Evolutionary conservation across 192 early-diverging fungal species (phyloP).

Genomic region (Linderina pennispora): DNA sequence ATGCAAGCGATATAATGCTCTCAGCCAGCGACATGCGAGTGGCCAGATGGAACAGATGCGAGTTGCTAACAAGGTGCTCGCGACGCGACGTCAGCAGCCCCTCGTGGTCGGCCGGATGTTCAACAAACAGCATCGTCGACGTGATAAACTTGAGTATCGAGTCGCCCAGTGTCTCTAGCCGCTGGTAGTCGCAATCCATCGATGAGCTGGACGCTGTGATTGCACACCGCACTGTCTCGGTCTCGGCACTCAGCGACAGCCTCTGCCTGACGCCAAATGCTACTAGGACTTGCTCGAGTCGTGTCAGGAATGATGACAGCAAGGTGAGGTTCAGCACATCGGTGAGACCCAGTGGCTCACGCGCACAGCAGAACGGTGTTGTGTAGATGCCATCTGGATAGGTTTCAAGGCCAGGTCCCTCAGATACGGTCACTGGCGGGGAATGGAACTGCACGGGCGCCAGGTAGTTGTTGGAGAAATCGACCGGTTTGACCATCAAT

Average conservation of each 20-base stretch:
- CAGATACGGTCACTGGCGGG: too few species aligned
- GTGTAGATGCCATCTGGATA: conserved; percentile 26
- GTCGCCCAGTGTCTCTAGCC: conserved; percentile 85
- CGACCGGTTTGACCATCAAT: not conserved
- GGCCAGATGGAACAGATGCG: conserved; percentile 57
- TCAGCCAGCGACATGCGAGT: conserved; percentile 48
- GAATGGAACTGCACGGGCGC: too few species aligned
- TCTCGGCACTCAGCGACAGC: conserved; percentile 33
- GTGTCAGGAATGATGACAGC: conserved; percentile 57
- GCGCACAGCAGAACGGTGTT: conserved; percentile 38
- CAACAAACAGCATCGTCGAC: conserved; percentile 69
- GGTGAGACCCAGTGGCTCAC: conserved; percentile 12
- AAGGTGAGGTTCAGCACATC: conserved; percentile 38
- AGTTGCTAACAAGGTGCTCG: conserved; percentile 69
- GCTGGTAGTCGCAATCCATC: conserved; percentile 73
- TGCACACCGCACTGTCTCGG: conserved; percentile 55
- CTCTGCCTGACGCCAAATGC: conserved; percentile 36
- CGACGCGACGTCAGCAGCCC: conserved; percentile 71
- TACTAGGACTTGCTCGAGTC: conserved; percentile 54
- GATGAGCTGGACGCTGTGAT: conserved; percentile 67
- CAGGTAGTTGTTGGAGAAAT: not conserved
- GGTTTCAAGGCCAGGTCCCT: not conserved
- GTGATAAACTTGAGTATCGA: conserved; percentile 77
- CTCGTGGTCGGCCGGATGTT: conserved; percentile 69
- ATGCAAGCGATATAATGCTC: conserved; percentile 42